A percentile compares a stretch with the other conserved stretches of the same genome.
Evolutionary conservation across 2,329 filamentous ascomycete species (phyloP).

Genomic region (Pseudogymnoascus sp.): DNA sequence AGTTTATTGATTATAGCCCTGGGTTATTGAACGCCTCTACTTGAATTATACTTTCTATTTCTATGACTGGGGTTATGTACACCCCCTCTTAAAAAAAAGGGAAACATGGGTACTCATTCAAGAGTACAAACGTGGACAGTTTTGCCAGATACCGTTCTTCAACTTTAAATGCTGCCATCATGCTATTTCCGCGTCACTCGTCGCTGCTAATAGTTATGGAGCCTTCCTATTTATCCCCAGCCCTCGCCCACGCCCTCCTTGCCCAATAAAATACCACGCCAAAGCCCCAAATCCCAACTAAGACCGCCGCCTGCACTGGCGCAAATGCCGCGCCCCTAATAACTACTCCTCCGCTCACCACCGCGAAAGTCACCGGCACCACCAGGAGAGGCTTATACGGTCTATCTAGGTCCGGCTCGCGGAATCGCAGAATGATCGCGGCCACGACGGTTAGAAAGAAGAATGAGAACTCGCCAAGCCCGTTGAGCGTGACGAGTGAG

Average conservation of each 20-base stretch:
- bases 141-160: background rate
- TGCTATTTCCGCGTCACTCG: background rate
- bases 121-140: background rate
- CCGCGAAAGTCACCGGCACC: conserved; percentile 43
- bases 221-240: background rate
- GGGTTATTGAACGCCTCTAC: background rate
- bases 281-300: conserved; percentile 42
- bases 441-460: conserved; percentile 56
- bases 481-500: conserved; percentile 51
- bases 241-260: background rate
- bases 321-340: conserved; percentile 50
- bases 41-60: background rate
- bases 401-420: conserved; percentile 44
- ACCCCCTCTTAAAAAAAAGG: background rate
- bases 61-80: background rate
- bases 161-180: background rate
- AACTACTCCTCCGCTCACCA: conserved; percentile 53
- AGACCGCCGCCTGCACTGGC: conserved; percentile 41
- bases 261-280: conserved; percentile 37
- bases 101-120: background rate
- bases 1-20: background rate
- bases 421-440: conserved; percentile 45
- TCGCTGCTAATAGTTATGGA: background rate
- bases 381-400: conserved; percentile 47
- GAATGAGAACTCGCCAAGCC: conserved; percentile 52